A percentile compares a stretch with the other conserved stretches of the same genome.
phyloP scores from a whole-genome alignment of 1,284 basidiomycete species.

The Boletus sp. region DNA sequence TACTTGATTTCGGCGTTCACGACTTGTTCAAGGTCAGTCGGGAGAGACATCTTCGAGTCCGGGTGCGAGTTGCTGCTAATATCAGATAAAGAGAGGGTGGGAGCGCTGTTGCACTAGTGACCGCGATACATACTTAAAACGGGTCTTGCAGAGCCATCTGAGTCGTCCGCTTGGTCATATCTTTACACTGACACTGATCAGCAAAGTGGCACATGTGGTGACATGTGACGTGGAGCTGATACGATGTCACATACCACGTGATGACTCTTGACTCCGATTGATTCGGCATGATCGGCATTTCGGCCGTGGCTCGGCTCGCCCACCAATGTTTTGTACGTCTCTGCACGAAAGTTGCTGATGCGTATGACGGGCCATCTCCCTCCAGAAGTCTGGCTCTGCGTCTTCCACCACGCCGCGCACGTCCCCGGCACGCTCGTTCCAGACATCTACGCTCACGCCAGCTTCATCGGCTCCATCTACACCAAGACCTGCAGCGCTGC shows the following conservation, averaged over 20 bases:
- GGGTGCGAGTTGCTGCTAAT: no score
- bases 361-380: slow-evolving; percentile 24
- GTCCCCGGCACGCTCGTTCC: slow-evolving; percentile 29
- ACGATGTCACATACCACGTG: no score
- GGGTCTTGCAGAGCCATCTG: no score
- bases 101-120: neutral
- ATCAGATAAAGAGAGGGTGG: neutral
- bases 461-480: slow-evolving; percentile 10
- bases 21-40: slow-evolving; percentile 56
- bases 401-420: slow-evolving; percentile 33
- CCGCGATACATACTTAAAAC: no score
- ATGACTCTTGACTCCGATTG: no score
- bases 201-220: no score
- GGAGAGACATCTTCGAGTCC: slow-evolving; percentile 33
- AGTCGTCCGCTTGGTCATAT: no score
- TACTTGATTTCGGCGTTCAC: slow-evolving; percentile 65
- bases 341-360: no score
- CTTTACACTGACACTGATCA: neutral
- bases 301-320: no score
- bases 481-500: slow-evolving; percentile 6
- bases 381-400: slow-evolving; percentile 35
- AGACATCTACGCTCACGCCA: slow-evolving; percentile 24
- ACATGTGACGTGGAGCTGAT: no score
- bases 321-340: no score
- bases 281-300: no score